Conservation (phyloP, 2,329 filamentous ascomycete genomes). For the Harringtonia lauricola region DNA sequence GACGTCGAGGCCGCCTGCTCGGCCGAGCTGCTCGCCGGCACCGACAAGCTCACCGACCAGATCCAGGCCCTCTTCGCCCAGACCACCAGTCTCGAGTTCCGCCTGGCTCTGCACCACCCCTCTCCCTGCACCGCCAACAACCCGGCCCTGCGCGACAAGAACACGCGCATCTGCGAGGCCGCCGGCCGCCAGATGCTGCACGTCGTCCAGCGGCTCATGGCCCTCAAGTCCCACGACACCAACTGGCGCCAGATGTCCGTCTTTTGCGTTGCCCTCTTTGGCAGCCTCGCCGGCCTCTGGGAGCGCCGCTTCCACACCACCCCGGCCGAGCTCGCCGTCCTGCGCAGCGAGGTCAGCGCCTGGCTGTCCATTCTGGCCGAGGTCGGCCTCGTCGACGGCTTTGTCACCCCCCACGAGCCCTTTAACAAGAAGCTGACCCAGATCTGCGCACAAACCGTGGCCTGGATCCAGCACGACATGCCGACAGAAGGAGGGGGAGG, state of each 20-base stretch:
- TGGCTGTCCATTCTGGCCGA: constrained; percentile 62
- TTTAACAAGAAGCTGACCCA: constrained; percentile 32
- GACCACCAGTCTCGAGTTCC: constrained; percentile 44
- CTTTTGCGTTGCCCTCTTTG: constrained; percentile 64
- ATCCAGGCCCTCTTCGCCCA: constrained; percentile 44
- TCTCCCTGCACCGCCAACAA: constrained; percentile 47
- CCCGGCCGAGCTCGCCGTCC: constrained; percentile 42
- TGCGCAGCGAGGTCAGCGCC: constrained; percentile 56
- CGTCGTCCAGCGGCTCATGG: constrained; percentile 46
- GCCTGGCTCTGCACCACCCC: constrained; percentile 49
- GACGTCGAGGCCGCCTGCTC: constrained; percentile 56
- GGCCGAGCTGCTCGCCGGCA: constrained; percentile 40
- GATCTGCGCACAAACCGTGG: constrained; percentile 40
- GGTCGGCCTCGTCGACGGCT: constrained; percentile 30
- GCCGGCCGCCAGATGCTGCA: constrained; percentile 53
- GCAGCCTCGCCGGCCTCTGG: constrained; percentile 58
- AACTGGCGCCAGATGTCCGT: constrained; percentile 68
- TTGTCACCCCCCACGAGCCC: constrained; percentile 23
- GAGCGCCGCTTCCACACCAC: constrained; percentile 52
- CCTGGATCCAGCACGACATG: constrained; percentile 41
- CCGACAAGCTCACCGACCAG: constrained; percentile 27
- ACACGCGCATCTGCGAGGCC: constrained; percentile 55
- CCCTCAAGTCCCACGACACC: constrained; percentile 59
- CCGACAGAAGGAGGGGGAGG: constrained; percentile 6
- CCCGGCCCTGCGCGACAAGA: constrained; percentile 44